A percentile compares a stretch with the other conserved stretches of the same genome.
phyloP scores from a whole-genome alignment of 164 flowering plant species.

The Sextonia rubra region DNA sequence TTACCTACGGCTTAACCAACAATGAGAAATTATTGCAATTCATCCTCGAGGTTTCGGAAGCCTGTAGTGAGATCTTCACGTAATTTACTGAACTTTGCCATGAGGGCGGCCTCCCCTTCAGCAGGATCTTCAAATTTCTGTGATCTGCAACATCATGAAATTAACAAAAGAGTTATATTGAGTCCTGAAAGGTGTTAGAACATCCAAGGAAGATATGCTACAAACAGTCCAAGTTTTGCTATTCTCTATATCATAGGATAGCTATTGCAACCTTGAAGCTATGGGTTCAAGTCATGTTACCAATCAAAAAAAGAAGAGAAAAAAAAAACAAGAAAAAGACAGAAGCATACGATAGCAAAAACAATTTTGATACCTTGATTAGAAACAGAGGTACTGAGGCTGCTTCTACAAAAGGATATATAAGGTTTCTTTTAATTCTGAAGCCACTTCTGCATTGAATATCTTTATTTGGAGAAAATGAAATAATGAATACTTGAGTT shows the following conservation, averaged over 20 bases:
- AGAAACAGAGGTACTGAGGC: neutral
- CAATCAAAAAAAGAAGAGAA: too few relatives aligned
- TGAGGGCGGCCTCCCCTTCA: conserved; percentile 85
- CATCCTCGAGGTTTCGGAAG: conserved; percentile 98
- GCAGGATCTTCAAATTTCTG: conserved; percentile 99
- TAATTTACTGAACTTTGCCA: conserved; percentile 75
- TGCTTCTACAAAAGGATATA: neutral
- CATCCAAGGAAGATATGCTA: neutral
- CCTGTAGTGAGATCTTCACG: conserved; percentile 85
- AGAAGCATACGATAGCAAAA: neutral
- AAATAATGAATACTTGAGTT: neutral
- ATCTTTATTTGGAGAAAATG: neutral
- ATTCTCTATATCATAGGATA: too few relatives aligned
- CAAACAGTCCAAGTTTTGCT: neutral
- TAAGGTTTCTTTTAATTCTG: neutral
- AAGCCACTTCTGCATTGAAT: neutral
- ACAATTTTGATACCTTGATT: too few relatives aligned
- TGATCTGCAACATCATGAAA: conserved; percentile 50
- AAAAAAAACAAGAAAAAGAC: neutral
- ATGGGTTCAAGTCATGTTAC: too few relatives aligned
- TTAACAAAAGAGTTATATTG: neutral
- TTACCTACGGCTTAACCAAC: neutral
- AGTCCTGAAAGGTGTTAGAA: neutral
- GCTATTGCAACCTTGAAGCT: too few relatives aligned
- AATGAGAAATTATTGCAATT: conserved; percentile 48